phyloP scores from a whole-genome alignment of 2,329 filamentous ascomycete species.

The Calonectria pauciramosa region DNA sequence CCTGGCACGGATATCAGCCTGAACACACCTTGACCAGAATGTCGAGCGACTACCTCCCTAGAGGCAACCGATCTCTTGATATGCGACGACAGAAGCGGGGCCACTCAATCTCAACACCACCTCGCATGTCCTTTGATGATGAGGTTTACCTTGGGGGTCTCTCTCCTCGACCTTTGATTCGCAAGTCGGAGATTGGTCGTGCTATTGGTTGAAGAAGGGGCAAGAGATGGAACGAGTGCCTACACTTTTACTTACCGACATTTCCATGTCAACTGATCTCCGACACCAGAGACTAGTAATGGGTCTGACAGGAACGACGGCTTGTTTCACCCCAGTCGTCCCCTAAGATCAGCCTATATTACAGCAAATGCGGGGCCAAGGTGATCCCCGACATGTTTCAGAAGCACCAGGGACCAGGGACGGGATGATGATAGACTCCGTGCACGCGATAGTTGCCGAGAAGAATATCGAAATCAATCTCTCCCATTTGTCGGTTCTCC shows the following conservation, averaged over 20 bases:
- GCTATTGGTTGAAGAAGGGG: slow-evolving; percentile 63
- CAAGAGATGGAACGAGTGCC: slow-evolving; percentile 16
- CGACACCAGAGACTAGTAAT: slow-evolving; percentile 6
- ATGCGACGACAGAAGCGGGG: slow-evolving; percentile 53
- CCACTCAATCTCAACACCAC: slow-evolving; percentile 54
- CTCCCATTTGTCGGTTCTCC: not conserved
- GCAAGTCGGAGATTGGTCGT: slow-evolving; percentile 64
- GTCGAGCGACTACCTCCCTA: slow-evolving; percentile 50
- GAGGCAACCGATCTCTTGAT: slow-evolving; percentile 40
- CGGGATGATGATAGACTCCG: slow-evolving; percentile 29
- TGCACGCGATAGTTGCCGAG: slow-evolving; percentile 27
- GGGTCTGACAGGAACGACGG: slow-evolving; percentile 26
- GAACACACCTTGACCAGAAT: slow-evolving; percentile 50
- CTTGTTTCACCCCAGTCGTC: slow-evolving; percentile 39
- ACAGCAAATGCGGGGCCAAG: slow-evolving; percentile 36
- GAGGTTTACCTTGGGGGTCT: slow-evolving; percentile 60
- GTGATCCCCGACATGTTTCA: slow-evolving; percentile 36
- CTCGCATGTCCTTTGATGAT: slow-evolving; percentile 61
- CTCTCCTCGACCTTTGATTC: slow-evolving; percentile 63
- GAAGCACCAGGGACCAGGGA: slow-evolving; percentile 29
- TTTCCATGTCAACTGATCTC: slow-evolving; percentile 11
- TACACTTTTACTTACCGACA: slow-evolving; percentile 26
- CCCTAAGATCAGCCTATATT: slow-evolving; percentile 21
- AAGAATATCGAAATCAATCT: slow-evolving; percentile 25
- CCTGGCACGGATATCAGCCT: slow-evolving; percentile 54